Percentiles rank a stretch among this genome's conserved stretches.
phyloP scores from a whole-genome alignment of 2,329 filamentous ascomycete genomes.

The Neofusicoccum sp. region DNA sequence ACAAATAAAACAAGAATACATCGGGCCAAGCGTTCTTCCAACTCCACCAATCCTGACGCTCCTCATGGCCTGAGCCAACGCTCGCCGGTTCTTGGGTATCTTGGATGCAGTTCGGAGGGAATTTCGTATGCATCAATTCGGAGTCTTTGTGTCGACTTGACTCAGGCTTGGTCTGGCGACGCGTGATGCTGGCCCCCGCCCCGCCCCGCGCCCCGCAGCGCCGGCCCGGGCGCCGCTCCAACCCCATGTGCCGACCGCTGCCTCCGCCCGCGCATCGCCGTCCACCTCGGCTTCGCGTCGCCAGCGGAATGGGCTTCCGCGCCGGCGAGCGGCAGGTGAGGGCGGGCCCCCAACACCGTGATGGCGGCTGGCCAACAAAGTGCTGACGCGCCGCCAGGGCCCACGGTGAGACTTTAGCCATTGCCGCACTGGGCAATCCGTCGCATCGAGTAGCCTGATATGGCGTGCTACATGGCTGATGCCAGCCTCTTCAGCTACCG shows the following conservation, averaged over 20 bases:
- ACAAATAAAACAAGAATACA: no score
- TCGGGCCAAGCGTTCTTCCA: no score
- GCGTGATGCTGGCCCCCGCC: slow-evolving; percentile 5
- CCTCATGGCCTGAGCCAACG: no score
- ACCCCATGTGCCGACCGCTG: no score
- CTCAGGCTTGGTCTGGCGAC: no score
- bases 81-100: no score
- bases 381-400: neutral
- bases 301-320: neutral
- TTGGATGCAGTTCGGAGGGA: no score
- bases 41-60: no score
- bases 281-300: slow-evolving; percentile 8
- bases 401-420: neutral
- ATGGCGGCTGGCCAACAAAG: neutral
- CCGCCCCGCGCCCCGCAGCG: neutral
- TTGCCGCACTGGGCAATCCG: neutral
- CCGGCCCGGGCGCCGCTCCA: neutral
- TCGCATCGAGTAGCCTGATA: neutral
- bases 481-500: neutral
- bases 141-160: no score
- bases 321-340: neutral
- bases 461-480: neutral
- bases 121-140: no score
- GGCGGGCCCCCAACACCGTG: neutral
- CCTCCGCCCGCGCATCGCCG: neutral